Conservation (phyloP, 441 rosid genomes). For the Euphorbia schlechtendalii region DNA sequence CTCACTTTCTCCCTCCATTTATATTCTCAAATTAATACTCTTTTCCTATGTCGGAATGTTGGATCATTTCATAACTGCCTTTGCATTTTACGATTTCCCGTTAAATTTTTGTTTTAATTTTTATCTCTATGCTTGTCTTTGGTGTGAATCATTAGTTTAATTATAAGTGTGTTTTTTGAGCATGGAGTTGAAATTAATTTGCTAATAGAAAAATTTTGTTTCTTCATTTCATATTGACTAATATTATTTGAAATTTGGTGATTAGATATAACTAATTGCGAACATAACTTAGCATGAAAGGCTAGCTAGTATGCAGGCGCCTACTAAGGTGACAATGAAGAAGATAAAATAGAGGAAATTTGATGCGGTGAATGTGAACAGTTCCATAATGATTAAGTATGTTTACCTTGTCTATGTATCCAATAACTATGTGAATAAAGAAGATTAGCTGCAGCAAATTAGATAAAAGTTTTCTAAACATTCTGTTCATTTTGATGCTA, state of each 20-base stretch:
- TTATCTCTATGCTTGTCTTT: not conserved
- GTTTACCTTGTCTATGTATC: too few species aligned
- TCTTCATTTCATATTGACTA: not conserved
- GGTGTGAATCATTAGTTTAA: not conserved
- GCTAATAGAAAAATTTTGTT: not conserved
- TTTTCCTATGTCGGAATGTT: not conserved
- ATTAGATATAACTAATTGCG: too few species aligned
- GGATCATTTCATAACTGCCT: not conserved
- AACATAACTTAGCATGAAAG: too few species aligned
- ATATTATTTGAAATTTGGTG: not conserved
- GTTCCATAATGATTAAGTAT: not conserved
- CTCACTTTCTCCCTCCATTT: not conserved
- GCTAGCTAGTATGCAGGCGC: too few species aligned
- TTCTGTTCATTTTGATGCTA: slow-evolving; percentile 2
- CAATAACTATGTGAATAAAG: not conserved
- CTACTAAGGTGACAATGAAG: too few species aligned
- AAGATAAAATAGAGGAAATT: not conserved
- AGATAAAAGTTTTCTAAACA: not conserved
- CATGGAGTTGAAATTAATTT: not conserved
- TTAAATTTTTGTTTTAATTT: not conserved
- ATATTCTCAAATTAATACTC: not conserved
- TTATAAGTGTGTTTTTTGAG: not conserved
- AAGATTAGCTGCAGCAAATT: not conserved
- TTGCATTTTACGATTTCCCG: not conserved
- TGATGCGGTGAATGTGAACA: not conserved